phyloP scores from a whole-genome alignment of 441 rosid genomes.

The Erodium chrysanthum region DNA sequence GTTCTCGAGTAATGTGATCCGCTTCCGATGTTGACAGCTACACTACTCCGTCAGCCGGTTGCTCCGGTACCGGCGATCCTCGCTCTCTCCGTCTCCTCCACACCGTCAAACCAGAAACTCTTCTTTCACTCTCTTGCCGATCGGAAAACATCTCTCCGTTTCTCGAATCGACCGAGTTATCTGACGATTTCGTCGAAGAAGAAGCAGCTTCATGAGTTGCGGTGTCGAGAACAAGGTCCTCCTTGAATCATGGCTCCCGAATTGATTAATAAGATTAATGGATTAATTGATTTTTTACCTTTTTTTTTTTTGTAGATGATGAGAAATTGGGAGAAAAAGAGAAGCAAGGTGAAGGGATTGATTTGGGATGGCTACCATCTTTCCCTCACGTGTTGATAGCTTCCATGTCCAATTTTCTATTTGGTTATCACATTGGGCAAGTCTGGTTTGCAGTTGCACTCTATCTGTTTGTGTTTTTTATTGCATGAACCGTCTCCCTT shows the following conservation, averaged over 20 bases:
- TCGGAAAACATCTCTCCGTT: constrained; percentile 5
- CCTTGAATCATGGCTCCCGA: neutral
- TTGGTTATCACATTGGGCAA: constrained; percentile 76
- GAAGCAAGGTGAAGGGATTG: constrained; percentile 19
- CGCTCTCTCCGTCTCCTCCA: neutral
- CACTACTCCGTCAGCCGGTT: constrained; percentile 27
- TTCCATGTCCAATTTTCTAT: constrained; percentile 70
- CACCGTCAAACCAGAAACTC: constrained; percentile 12
- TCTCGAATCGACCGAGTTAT: constrained; percentile 20
- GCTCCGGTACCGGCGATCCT: constrained; percentile 3
- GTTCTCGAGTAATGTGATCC: constrained; percentile 11
- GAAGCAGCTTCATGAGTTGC: constrained; percentile 25
- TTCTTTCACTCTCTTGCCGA: neutral
- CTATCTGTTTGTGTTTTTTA: neutral
- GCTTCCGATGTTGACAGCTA: constrained; percentile 22
- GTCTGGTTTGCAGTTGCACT: constrained; percentile 2
- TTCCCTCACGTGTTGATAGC: constrained; percentile 56
- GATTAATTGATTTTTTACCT: neutral
- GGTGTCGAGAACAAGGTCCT: constrained; percentile 27
- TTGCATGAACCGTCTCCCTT: neutral
- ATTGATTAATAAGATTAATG: neutral
- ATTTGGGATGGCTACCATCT: constrained; percentile 60
- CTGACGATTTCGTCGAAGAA: constrained; percentile 21
- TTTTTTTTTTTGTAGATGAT: constrained; percentile 20
- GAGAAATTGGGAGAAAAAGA: constrained; percentile 22